phyloP scores from a whole-genome alignment of 305 asterid species.

The Fraxinus angustifolia region DNA sequence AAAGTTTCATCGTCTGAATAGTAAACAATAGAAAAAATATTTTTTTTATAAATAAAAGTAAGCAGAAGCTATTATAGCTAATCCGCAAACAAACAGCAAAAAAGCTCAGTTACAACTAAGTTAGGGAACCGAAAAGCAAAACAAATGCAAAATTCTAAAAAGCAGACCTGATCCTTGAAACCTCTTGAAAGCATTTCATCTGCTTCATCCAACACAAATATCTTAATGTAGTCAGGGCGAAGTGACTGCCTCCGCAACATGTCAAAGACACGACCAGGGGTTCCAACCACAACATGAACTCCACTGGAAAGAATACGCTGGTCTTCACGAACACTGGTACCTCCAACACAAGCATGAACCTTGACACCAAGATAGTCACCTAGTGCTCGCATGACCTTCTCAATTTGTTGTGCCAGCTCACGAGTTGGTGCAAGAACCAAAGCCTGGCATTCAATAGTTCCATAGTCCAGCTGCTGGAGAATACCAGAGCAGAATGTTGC shows the following conservation, averaged over 20 bases:
- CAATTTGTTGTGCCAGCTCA: constrained; percentile 24
- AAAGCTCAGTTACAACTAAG: not conserved
- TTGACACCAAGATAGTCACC: constrained; percentile 26
- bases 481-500: constrained; percentile 24
- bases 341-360: constrained; percentile 25
- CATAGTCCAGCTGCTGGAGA: constrained; percentile 21
- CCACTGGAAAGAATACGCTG: constrained; percentile 15
- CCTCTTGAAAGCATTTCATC: constrained; percentile 17
- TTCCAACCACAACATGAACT: constrained; percentile 22
- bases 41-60: not conserved
- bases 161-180: constrained; percentile 7
- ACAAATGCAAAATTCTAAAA: not conserved
- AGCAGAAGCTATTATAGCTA: not conserved
- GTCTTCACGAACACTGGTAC: constrained; percentile 16
- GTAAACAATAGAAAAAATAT: not conserved
- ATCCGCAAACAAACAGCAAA: not conserved
- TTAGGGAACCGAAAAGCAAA: not conserved
- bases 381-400: constrained; percentile 25
- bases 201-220: constrained; percentile 2
- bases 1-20: not conserved
- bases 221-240: not conserved
- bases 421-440: constrained; percentile 24
- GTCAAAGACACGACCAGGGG: not conserved
- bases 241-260: constrained; percentile 10
- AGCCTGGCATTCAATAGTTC: constrained; percentile 14